Conservation (phyloP, 768 basidiomycete genomes). For the Termitomyces sp. region DNA sequence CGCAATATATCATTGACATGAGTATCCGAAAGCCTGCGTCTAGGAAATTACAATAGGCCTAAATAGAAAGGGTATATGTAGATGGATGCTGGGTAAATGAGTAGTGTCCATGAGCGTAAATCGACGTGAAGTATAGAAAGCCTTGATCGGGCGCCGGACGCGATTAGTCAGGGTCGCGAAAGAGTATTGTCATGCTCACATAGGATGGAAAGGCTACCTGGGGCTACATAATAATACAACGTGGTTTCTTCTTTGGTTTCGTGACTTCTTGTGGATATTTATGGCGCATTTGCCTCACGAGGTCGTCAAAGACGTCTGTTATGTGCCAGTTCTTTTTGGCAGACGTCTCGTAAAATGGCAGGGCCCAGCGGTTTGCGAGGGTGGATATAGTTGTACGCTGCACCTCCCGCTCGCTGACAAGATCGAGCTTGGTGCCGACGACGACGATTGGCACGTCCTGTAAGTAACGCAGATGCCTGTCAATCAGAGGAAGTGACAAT, state of each 20-base stretch:
- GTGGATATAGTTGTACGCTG: constrained; percentile 59
- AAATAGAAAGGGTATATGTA: constrained; percentile 19
- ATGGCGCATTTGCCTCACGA: constrained; percentile 69
- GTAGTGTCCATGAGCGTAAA: constrained; percentile 16
- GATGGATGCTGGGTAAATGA: constrained; percentile 17
- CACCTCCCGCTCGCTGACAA: constrained; percentile 79
- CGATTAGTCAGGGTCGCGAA: neutral
- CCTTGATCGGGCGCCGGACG: neutral
- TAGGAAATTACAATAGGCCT: constrained; percentile 16
- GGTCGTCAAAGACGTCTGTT: constrained; percentile 72
- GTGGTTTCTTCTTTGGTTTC: constrained; percentile 11
- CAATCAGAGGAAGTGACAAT: constrained; percentile 6
- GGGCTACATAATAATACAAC: constrained; percentile 43
- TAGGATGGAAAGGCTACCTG: constrained; percentile 1
- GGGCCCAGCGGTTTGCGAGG: constrained; percentile 60
- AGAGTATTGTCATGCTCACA: constrained; percentile 3
- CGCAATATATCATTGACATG: constrained; percentile 6
- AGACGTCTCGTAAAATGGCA: constrained; percentile 88
- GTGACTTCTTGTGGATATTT: constrained; percentile 49
- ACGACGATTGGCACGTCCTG: constrained; percentile 77
- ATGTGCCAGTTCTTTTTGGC: constrained; percentile 84
- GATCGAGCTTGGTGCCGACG: constrained; percentile 84
- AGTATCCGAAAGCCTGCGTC: constrained; percentile 7
- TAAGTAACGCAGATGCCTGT: neutral
- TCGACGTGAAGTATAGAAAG: constrained; percentile 3